Conservation (phyloP, 495 filamentous ascomycete species). For the Penicillium parvum region DNA sequence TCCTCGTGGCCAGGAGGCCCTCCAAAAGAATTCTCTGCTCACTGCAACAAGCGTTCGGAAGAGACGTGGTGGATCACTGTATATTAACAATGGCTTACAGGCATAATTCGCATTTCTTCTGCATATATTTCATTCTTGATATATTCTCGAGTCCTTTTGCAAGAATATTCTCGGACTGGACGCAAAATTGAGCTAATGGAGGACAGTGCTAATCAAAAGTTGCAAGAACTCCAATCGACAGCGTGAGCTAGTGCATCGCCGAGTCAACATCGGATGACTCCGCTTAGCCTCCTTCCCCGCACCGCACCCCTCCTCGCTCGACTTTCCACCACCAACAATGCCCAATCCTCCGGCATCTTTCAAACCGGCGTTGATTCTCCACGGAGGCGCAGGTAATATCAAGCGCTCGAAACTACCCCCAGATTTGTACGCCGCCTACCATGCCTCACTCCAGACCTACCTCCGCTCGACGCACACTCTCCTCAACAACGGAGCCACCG, state of each 20-base stretch:
- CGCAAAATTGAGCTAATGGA: background rate
- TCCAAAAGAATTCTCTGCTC: slow-evolving; percentile 20
- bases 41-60: slow-evolving; percentile 20
- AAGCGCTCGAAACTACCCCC: slow-evolving; percentile 61
- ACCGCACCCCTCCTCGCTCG: background rate
- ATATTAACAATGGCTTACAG: slow-evolving; percentile 40
- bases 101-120: slow-evolving; percentile 33
- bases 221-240: background rate
- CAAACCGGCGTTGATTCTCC: slow-evolving; percentile 72
- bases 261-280: slow-evolving; percentile 4
- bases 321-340: slow-evolving; percentile 6
- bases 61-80: slow-evolving; percentile 29
- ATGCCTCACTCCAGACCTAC: slow-evolving; percentile 60
- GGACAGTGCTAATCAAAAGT: background rate
- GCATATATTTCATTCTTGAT: slow-evolving; percentile 8
- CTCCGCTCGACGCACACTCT: slow-evolving; percentile 42
- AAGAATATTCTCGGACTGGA: background rate
- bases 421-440: slow-evolving; percentile 55
- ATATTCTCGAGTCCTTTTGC: too few relatives aligned
- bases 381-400: slow-evolving; percentile 85
- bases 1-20: slow-evolving; percentile 5
- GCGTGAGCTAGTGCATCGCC: background rate
- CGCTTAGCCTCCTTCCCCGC: slow-evolving; percentile 10
- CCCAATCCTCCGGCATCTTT: slow-evolving; percentile 19
- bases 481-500: slow-evolving; percentile 44